Evolutionary conservation across 495 filamentous ascomycete species (phyloP).

Genomic region (Podospora sp.): DNA sequence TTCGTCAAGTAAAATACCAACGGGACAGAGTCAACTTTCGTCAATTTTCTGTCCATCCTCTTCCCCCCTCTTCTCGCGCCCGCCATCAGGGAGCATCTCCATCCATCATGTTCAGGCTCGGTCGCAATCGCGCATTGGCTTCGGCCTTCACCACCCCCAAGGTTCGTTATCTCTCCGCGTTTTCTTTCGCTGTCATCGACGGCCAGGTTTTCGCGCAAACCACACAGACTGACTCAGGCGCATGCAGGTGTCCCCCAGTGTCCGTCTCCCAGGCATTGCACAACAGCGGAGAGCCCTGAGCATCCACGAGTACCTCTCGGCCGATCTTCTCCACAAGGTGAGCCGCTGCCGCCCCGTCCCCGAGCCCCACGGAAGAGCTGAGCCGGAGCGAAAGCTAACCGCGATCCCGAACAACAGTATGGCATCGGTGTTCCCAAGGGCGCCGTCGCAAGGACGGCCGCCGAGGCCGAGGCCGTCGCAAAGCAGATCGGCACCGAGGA

Average conservation of each 20-base stretch:
- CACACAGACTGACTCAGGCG: slow-evolving; percentile 19
- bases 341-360: slow-evolving; percentile 21
- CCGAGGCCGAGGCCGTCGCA: slow-evolving; percentile 89
- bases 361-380: slow-evolving; percentile 12
- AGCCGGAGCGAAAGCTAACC: slow-evolving; percentile 7
- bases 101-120: slow-evolving; percentile 51
- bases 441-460: slow-evolving; percentile 74
- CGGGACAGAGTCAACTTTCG: slow-evolving; percentile 6
- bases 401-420: slow-evolving; percentile 60
- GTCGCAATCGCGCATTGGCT: slow-evolving; percentile 51
- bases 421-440: slow-evolving; percentile 91
- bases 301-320: slow-evolving; percentile 97
- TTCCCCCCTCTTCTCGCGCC: slow-evolving; percentile 6
- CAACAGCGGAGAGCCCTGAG: slow-evolving; percentile 77
- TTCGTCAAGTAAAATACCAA: slow-evolving; percentile 22
- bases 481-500: slow-evolving; percentile 90
- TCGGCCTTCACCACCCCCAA: slow-evolving; percentile 51
- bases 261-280: slow-evolving; percentile 47
- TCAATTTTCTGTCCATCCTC: slow-evolving; percentile 10
- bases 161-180: slow-evolving; percentile 33
- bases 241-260: slow-evolving; percentile 42
- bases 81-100: slow-evolving; percentile 17
- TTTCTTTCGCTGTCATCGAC: neutral
- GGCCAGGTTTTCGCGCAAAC: slow-evolving; percentile 14
- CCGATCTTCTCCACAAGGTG: slow-evolving; percentile 82